A percentile compares a stretch with the other conserved stretches of the same genome.
These are phyloP conservation scores for Cenchrus americanus DNA, from an alignment of 176 grass and related monocot genomes.

Conservation along the genomic window DNA sequence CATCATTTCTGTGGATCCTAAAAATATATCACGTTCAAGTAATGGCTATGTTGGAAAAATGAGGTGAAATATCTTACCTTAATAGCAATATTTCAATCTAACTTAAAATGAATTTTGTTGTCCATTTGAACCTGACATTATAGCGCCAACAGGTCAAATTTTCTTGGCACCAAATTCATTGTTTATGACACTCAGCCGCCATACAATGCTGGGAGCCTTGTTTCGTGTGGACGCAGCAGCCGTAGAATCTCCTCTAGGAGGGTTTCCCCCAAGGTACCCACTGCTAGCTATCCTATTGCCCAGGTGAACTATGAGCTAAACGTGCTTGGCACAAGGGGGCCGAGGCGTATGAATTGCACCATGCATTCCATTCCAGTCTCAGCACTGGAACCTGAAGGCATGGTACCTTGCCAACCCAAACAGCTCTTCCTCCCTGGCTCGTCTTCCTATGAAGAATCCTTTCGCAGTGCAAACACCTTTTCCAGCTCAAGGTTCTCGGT, in stretches of 20 bases:
- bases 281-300: constrained; percentile 69
- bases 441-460: constrained; percentile 68
- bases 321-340: constrained; percentile 76
- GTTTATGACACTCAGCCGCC: constrained; percentile 69
- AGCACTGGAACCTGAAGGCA: constrained; percentile 56
- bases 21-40: constrained; percentile 80
- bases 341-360: constrained; percentile 76
- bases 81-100: constrained; percentile 21
- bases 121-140: constrained; percentile 37
- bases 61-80: constrained; percentile 54
- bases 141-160: constrained; percentile 77
- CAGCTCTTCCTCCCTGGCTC: constrained; percentile 51
- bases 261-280: constrained; percentile 79
- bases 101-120: constrained; percentile 22
- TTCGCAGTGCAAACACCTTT: constrained; percentile 56
- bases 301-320: constrained; percentile 84
- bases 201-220: constrained; percentile 52
- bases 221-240: constrained; percentile 28
- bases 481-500: constrained; percentile 55
- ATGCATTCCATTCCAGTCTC: constrained; percentile 88
- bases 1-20: constrained; percentile 78
- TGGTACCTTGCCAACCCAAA: constrained; percentile 66
- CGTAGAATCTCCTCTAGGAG: constrained; percentile 67
- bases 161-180: constrained; percentile 79
- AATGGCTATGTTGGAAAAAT: constrained; percentile 82